These are phyloP conservation scores for Penicillium parvum DNA, from an alignment of 495 filamentous ascomycete species.

Conservation along the genomic window DNA sequence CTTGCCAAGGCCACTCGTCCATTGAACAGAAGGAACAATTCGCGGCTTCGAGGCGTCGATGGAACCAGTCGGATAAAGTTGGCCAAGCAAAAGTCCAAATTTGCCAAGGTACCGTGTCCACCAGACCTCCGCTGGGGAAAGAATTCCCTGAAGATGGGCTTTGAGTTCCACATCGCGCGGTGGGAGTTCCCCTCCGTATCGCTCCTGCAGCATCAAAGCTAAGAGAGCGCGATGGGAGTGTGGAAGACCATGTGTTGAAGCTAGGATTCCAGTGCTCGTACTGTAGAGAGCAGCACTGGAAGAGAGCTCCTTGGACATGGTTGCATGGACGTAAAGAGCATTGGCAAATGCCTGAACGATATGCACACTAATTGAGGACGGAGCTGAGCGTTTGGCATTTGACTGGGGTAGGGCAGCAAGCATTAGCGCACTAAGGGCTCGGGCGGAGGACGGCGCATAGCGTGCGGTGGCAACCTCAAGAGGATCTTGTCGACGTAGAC, in stretches of 20 bases:
- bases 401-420: constrained; percentile 40
- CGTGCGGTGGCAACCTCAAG: constrained; percentile 55
- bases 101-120: constrained; percentile 61
- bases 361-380: constrained; percentile 36
- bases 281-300: constrained; percentile 67
- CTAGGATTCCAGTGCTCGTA: constrained; percentile 64
- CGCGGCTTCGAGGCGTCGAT: constrained; percentile 29
- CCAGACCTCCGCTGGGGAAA: constrained; percentile 48
- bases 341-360: constrained; percentile 51
- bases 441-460: constrained; percentile 41
- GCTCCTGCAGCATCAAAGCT: constrained; percentile 67
- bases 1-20: constrained; percentile 23
- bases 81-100: constrained; percentile 22
- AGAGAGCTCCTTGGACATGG: constrained; percentile 46
- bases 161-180: constrained; percentile 48
- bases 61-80: constrained; percentile 26
- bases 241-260: constrained; percentile 63
- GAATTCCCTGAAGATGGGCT: constrained; percentile 41
- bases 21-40: constrained; percentile 22
- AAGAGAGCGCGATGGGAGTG: constrained; percentile 69
- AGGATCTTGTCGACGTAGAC: constrained; percentile 59
- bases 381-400: constrained; percentile 17
- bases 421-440: constrained; percentile 39
- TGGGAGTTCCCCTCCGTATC: constrained; percentile 67
- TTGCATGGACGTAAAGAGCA: constrained; percentile 48